phyloP scores from a whole-genome alignment of 139 green algal genomes.

The Parachlorella kessleri region DNA sequence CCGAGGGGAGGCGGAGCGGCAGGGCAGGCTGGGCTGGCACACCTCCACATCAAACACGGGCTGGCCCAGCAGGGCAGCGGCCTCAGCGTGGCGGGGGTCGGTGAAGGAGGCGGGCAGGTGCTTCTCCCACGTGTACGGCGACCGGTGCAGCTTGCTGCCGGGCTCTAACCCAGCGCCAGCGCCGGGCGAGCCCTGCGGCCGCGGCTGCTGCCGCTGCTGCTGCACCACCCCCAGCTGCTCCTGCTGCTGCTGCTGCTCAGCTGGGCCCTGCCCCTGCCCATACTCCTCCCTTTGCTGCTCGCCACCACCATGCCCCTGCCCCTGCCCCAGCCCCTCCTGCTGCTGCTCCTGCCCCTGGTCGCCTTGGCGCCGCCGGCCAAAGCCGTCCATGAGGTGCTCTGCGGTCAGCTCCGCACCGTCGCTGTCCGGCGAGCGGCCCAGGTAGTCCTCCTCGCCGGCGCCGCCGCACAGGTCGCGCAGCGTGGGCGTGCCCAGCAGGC shows the following conservation, averaged over 20 bases:
- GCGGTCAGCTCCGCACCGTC: conserved; percentile 19
- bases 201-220: not conserved
- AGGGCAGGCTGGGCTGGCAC: not conserved
- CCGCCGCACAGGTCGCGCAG: not conserved
- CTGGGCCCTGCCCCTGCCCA: not conserved
- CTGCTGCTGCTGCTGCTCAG: not conserved
- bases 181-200: not conserved
- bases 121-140: too few species aligned
- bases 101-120: too few species aligned
- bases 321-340: not conserved
- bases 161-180: not conserved
- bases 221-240: not conserved
- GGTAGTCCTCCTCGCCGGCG: not conserved
- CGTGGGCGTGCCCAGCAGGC: not conserved
- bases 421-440: conserved; percentile 15
- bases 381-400: conserved; percentile 5
- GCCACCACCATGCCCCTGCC: not conserved
- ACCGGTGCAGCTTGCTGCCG: not conserved
- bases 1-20: not conserved
- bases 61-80: conserved; percentile 28
- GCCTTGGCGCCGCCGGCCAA: not conserved
- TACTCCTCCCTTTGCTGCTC: not conserved
- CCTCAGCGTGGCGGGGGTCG: conserved; percentile 5
- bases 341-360: not conserved
- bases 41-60: not conserved